Evolutionary conservation across 768 basidiomycete species (phyloP).

Genomic region (Psilocybe cyanescens): DNA sequence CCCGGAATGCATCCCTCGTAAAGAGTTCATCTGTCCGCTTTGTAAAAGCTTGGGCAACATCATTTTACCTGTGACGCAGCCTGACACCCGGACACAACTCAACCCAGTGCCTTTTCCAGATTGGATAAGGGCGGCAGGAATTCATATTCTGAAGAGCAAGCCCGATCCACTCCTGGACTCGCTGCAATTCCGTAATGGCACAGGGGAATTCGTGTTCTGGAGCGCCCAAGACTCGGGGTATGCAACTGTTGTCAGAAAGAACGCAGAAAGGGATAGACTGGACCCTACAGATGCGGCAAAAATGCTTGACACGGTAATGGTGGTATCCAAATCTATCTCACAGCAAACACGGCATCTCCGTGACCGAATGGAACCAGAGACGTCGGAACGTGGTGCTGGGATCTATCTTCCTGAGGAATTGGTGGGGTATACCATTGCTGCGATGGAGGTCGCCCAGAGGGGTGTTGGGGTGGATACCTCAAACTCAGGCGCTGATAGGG

Average conservation of each 20-base stretch:
- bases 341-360: slow-evolving; percentile 85
- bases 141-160: slow-evolving; percentile 85
- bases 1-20: slow-evolving; percentile 91
- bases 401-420: slow-evolving; percentile 93
- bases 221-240: slow-evolving; percentile 80
- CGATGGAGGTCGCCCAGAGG: slow-evolving; percentile 81
- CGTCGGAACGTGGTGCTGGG: slow-evolving; percentile 77
- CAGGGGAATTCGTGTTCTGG: slow-evolving; percentile 91
- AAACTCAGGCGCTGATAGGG: slow-evolving; percentile 11
- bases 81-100: slow-evolving; percentile 46
- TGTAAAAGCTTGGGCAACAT: slow-evolving; percentile 97
- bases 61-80: slow-evolving; percentile 78
- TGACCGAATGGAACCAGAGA: slow-evolving; percentile 73
- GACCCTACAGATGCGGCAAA: slow-evolving; percentile 66
- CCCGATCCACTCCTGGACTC: slow-evolving; percentile 74
- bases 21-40: slow-evolving; percentile 95
- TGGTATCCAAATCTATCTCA: slow-evolving; percentile 76
- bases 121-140: slow-evolving; percentile 89
- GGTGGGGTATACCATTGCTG: slow-evolving; percentile 83
- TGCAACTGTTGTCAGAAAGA: slow-evolving; percentile 52
- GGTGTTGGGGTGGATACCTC: slow-evolving; percentile 52
- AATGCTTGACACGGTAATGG: slow-evolving; percentile 89
- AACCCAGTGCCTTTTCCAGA: slow-evolving; percentile 75
- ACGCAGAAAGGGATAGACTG: slow-evolving; percentile 51
- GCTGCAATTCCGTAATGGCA: slow-evolving; percentile 77